These are phyloP conservation scores for Trametes sp. DNA, from an alignment of 1,284 basidiomycete genomes.

Conservation along the genomic window DNA sequence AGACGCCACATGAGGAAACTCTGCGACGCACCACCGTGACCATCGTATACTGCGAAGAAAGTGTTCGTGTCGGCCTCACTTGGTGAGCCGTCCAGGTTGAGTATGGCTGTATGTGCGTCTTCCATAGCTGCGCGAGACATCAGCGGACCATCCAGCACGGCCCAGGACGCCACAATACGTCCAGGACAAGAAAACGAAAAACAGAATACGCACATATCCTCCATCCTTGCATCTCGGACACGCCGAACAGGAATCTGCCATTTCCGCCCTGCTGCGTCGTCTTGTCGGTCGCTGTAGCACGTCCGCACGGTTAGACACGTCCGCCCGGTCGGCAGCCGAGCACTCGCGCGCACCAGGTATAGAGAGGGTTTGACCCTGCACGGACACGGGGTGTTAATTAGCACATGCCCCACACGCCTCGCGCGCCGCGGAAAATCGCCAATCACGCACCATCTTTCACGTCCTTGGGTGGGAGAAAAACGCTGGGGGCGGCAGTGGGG, in stretches of 20 bases:
- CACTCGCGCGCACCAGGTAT: constrained; percentile 59
- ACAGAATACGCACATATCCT: constrained; percentile 81
- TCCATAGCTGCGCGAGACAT: constrained; percentile 82
- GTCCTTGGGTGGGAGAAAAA: constrained; percentile 13
- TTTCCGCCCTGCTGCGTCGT: constrained; percentile 82
- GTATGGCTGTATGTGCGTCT: constrained; percentile 90
- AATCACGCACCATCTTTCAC: constrained; percentile 33
- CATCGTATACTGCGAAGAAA: constrained; percentile 98
- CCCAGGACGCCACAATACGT: not conserved
- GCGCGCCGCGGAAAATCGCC: constrained; percentile 17
- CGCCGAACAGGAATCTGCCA: constrained; percentile 81
- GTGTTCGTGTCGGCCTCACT: constrained; percentile 60
- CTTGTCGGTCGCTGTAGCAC: constrained; percentile 80
- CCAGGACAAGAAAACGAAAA: constrained; percentile 6
- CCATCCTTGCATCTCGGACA: constrained; percentile 99
- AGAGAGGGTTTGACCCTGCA: constrained; percentile 78
- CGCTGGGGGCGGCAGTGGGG: constrained; percentile 6
- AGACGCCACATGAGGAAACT: constrained; percentile 7
- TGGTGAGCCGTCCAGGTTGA: constrained; percentile 65
- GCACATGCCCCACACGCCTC: not conserved
- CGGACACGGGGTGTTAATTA: not conserved
- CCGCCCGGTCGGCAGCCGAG: not conserved
- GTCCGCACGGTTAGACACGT: constrained; percentile 12
- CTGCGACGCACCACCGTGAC: constrained; percentile 83
- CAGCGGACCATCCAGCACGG: not conserved